Evolutionary conservation across 805 yeast species (phyloP).

Genomic region (Starmerella tilneyi): DNA sequence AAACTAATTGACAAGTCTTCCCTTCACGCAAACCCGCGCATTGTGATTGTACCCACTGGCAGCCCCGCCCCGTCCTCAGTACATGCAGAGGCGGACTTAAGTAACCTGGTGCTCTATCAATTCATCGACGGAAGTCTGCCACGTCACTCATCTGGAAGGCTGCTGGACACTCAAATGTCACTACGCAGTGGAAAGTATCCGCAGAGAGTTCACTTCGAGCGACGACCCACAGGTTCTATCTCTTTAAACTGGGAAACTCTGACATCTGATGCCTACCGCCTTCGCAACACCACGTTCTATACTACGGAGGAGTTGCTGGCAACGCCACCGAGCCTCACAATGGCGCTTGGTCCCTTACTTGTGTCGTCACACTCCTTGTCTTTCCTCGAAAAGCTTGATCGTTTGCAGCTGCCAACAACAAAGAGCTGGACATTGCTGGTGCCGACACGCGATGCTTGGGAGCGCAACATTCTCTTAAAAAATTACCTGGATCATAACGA

Average conservation of each 20-base stretch:
- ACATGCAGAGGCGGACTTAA: background rate
- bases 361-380: slow-evolving; percentile 57
- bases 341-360: slow-evolving; percentile 53
- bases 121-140: slow-evolving; percentile 41
- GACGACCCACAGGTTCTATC: slow-evolving; percentile 28
- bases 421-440: slow-evolving; percentile 65
- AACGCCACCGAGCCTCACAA: slow-evolving; percentile 54
- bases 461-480: slow-evolving; percentile 45
- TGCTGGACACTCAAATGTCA: slow-evolving; percentile 30
- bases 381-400: slow-evolving; percentile 43
- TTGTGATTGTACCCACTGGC: slow-evolving; percentile 46
- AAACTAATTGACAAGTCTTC: slow-evolving; percentile 45
- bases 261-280: slow-evolving; percentile 33
- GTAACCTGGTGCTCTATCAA: slow-evolving; percentile 42
- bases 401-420: slow-evolving; percentile 44
- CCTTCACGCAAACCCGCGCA: slow-evolving; percentile 37
- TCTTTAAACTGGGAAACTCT: slow-evolving; percentile 52
- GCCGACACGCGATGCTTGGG: slow-evolving; percentile 74
- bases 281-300: slow-evolving; percentile 62
- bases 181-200: slow-evolving; percentile 53
- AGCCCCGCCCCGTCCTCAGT: background rate
- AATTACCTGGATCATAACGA: slow-evolving; percentile 48
- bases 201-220: slow-evolving; percentile 44
- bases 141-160: slow-evolving; percentile 5
- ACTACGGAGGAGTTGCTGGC: slow-evolving; percentile 49